Evolutionary conservation across 208 protist species (phyloP).

Genomic region (Tetramitus jugosus): DNA sequence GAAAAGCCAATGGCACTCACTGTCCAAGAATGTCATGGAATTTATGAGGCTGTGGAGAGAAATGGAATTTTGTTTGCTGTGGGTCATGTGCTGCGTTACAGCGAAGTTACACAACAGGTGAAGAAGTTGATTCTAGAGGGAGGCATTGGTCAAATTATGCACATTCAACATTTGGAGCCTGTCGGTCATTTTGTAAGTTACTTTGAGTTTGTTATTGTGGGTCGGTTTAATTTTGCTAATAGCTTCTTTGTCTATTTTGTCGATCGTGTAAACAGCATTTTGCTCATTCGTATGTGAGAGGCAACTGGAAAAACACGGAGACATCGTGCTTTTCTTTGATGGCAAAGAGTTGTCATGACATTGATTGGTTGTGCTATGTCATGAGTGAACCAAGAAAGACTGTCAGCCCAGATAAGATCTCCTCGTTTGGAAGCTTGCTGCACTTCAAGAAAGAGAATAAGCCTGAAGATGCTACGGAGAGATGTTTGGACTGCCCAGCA

Average conservation of each 20-base stretch:
- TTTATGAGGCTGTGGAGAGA: neutral
- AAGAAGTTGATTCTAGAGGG: neutral
- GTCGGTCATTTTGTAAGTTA: constrained; percentile 6
- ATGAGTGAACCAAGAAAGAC: neutral
- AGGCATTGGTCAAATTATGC: neutral
- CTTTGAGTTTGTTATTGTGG: no score
- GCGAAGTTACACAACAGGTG: neutral
- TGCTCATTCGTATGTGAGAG: constrained; percentile 21
- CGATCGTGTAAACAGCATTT: neutral
- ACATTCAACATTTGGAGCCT: constrained; percentile 25
- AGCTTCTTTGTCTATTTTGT: no score
- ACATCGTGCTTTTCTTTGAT: neutral
- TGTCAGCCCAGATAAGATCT: no score
- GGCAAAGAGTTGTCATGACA: constrained; percentile 12
- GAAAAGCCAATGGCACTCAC: constrained; percentile 10
- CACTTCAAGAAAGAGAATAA: neutral
- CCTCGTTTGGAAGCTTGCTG: neutral
- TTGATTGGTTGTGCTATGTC: constrained; percentile 15
- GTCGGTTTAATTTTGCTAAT: no score
- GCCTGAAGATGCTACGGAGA: neutral
- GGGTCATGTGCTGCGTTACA: constrained; percentile 9
- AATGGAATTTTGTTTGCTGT: neutral
- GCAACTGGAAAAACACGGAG: constrained; percentile 5
- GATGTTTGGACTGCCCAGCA: constrained; percentile 6
- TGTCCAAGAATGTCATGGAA: neutral